Percentiles rank a stretch among this genome's conserved stretches.
phyloP scores from a whole-genome alignment of 1,284 basidiomycete species.

The Cystobasidium slooffiae region DNA sequence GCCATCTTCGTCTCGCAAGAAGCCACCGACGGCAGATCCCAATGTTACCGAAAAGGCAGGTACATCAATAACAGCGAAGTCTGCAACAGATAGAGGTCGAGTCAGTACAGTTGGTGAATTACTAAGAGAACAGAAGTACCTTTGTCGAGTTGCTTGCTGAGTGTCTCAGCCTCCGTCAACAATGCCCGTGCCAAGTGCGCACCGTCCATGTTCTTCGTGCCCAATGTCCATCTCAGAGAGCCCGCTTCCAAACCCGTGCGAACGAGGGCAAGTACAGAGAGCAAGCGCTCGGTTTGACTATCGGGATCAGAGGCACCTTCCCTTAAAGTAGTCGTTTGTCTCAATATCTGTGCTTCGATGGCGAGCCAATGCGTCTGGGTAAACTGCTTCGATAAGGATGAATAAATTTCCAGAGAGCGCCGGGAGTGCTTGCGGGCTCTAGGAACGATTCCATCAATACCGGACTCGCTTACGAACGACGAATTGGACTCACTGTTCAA shows the following conservation, averaged over 20 bases:
- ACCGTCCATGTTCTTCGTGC: conserved; percentile 57
- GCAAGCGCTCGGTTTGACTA: conserved; percentile 48
- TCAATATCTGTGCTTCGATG: conserved; percentile 46
- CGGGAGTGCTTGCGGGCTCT: conserved; percentile 9
- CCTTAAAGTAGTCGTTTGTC: conserved; percentile 47
- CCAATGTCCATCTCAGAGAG: conserved; percentile 47
- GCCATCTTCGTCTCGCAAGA: conserved; percentile 68
- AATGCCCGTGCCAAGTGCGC: conserved; percentile 63
- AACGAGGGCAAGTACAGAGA: conserved; percentile 52
- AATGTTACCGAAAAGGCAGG: conserved; percentile 66
- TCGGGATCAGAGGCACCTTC: conserved; percentile 40
- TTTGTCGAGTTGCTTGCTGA: conserved; percentile 63
- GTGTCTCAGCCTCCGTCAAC: conserved; percentile 62
- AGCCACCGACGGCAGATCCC: conserved; percentile 59
- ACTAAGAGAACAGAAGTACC: conserved; percentile 59
- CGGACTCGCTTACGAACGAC: neutral
- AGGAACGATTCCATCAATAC: neutral
- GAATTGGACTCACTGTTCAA: conserved; percentile 34
- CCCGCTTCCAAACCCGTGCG: conserved; percentile 49
- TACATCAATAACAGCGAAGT: conserved; percentile 69
- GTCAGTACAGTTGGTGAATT: neutral
- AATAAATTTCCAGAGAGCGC: conserved; percentile 10
- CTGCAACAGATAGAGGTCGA: conserved; percentile 57
- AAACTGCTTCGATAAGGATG: neutral
- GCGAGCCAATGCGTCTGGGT: conserved; percentile 27